Evolutionary conservation across 768 basidiomycete species (phyloP).

Genomic region (Termitomyces eurrhizus): DNA sequence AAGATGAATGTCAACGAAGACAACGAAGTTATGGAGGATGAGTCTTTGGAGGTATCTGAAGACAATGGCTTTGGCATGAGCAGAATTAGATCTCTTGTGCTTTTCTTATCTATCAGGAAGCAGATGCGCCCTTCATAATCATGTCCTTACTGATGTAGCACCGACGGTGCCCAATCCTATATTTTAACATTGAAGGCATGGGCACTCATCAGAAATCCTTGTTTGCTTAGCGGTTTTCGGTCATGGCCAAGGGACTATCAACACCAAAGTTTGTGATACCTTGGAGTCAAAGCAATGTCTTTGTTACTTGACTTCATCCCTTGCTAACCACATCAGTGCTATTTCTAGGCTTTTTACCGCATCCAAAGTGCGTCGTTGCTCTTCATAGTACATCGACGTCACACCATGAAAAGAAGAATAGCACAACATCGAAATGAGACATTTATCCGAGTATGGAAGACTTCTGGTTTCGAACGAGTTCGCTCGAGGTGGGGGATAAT

Average conservation of each 20-base stretch:
- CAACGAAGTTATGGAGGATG: not conserved
- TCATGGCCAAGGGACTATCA: slow-evolving; percentile 36
- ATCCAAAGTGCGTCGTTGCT: too few relatives aligned
- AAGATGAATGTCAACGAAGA: not conserved
- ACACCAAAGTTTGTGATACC: slow-evolving; percentile 42
- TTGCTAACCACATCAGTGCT: too few relatives aligned
- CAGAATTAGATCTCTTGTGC: too few relatives aligned
- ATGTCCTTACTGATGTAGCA: slow-evolving; percentile 14
- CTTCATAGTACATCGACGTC: too few relatives aligned
- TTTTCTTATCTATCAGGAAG: not conserved
- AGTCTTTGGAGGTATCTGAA: not conserved
- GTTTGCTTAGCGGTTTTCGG: slow-evolving; percentile 43
- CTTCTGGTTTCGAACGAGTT: slow-evolving; percentile 25
- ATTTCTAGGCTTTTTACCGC: too few relatives aligned
- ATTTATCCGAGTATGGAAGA: slow-evolving; percentile 18
- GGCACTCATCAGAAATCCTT: slow-evolving; percentile 36
- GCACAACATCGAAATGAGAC: slow-evolving; percentile 2
- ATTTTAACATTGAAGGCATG: slow-evolving; percentile 32
- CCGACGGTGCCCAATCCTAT: slow-evolving; percentile 27
- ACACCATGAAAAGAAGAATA: too few relatives aligned
- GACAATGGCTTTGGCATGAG: too few relatives aligned
- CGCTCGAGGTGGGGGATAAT: too few relatives aligned
- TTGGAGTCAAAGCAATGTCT: slow-evolving; percentile 30
- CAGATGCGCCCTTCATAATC: slow-evolving; percentile 9
- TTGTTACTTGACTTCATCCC: too few relatives aligned